These are phyloP conservation scores for Triticum monococcum DNA, from an alignment of 176 grass and related monocot species.

Conservation along the genomic window DNA sequence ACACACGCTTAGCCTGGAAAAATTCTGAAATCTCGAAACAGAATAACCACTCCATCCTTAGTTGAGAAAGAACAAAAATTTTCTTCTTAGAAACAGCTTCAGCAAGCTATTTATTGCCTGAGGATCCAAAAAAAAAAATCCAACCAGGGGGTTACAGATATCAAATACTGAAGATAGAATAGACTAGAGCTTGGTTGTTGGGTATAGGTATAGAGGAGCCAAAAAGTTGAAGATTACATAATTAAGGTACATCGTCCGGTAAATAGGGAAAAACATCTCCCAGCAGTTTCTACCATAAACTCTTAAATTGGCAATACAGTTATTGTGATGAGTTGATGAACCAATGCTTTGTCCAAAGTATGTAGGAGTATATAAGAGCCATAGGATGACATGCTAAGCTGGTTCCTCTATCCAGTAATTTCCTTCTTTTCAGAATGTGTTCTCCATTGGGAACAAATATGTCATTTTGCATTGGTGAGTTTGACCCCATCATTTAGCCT, in stretches of 20 bases:
- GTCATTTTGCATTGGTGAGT: too few relatives aligned
- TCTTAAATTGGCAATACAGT: neutral
- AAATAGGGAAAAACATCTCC: neutral
- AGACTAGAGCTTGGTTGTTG: too few relatives aligned
- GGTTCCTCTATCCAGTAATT: neutral
- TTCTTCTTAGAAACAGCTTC: too few relatives aligned
- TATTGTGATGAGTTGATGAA: neutral
- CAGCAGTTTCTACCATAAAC: neutral
- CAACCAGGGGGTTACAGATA: too few relatives aligned
- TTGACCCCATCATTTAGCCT: too few relatives aligned
- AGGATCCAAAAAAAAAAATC: too few relatives aligned
- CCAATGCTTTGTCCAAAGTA: neutral
- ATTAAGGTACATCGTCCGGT: neutral
- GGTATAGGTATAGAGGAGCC: too few relatives aligned
- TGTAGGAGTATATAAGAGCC: neutral
- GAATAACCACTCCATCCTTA: slow-evolving; percentile 55
- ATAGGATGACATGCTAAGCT: neutral
- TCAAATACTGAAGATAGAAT: too few relatives aligned
- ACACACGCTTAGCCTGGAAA: slow-evolving; percentile 83
- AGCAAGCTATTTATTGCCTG: too few relatives aligned
- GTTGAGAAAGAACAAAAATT: slow-evolving; percentile 42
- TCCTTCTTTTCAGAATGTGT: neutral
- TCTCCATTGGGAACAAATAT: too few relatives aligned
- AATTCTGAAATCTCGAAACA: slow-evolving; percentile 81
- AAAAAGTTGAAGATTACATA: too few relatives aligned